Conservation (phyloP, 2,329 filamentous ascomycete genomes). For the Hirsutella rhossiliensis region DNA sequence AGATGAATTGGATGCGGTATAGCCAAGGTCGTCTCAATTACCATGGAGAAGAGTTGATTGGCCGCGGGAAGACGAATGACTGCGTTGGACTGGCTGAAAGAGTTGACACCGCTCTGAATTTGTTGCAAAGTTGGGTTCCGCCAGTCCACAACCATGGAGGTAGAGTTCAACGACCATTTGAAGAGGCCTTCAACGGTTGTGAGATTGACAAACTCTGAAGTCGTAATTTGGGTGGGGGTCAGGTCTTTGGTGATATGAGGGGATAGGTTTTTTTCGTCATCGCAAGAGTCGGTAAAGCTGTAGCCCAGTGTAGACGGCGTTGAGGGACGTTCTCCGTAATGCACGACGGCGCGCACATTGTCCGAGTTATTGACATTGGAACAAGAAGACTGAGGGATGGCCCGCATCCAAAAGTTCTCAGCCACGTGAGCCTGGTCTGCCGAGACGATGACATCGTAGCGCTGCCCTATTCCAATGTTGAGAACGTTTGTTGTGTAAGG, state of each 20-base stretch:
- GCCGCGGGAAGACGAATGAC: constrained; percentile 15
- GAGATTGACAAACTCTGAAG: background rate
- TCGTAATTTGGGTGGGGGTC: background rate
- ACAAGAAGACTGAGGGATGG: background rate
- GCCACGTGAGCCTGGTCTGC: constrained; percentile 19
- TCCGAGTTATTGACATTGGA: background rate
- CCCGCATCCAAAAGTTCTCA: constrained; percentile 35
- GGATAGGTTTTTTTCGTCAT: background rate
- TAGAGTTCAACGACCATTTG: constrained; percentile 13
- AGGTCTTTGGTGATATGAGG: background rate
- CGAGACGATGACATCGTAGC: constrained; percentile 33
- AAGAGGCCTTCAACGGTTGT: background rate
- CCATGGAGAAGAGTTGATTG: constrained; percentile 17
- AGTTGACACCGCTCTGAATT: constrained; percentile 8
- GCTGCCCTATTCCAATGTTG: constrained; percentile 31
- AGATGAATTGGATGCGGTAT: constrained; percentile 23
- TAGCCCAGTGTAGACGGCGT: background rate
- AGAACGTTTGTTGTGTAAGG: constrained; percentile 40
- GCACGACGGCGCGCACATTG: background rate
- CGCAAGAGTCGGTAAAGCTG: background rate
- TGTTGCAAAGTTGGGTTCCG: constrained; percentile 14
- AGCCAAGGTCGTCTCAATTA: constrained; percentile 11
- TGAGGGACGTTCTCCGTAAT: background rate
- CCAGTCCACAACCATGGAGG: constrained; percentile 18
- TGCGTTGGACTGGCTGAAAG: constrained; percentile 12